phyloP scores from a whole-genome alignment of 306 rosid genomes.

The Comarum palustre region DNA sequence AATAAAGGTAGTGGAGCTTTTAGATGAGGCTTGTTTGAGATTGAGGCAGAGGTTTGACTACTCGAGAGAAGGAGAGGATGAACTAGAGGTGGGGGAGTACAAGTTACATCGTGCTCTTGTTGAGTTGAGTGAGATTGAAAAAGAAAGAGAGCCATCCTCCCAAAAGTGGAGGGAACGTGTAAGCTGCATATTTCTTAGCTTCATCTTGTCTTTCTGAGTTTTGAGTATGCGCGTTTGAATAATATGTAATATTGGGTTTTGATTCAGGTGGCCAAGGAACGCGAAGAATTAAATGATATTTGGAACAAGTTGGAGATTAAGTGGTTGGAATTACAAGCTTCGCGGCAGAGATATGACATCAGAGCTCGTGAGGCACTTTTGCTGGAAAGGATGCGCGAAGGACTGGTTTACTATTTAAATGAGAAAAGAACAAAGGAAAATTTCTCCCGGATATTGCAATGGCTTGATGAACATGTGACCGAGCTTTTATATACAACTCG shows the following conservation, averaged over 20 bases:
- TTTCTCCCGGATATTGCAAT: constrained; percentile 18
- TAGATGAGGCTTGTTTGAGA: constrained; percentile 17
- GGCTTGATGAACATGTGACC: constrained; percentile 25
- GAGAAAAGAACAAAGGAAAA: constrained; percentile 4
- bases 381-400: constrained; percentile 24
- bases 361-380: constrained; percentile 25
- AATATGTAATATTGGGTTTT: background rate
- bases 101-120: constrained; percentile 18
- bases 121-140: constrained; percentile 19
- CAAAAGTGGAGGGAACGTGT: constrained; percentile 24
- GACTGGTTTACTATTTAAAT: constrained; percentile 16
- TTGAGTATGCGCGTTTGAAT: background rate
- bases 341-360: constrained; percentile 24
- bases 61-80: constrained; percentile 24
- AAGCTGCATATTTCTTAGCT: background rate
- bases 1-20: constrained; percentile 14
- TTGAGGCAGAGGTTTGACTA: constrained; percentile 23
- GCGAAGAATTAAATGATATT: constrained; percentile 12
- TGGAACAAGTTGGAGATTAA: constrained; percentile 18
- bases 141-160: constrained; percentile 18
- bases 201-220: background rate
- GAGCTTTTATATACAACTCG: constrained; percentile 23
- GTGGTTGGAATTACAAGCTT: constrained; percentile 20
- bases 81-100: constrained; percentile 19
- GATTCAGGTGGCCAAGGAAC: constrained; percentile 21